Percentiles rank a stretch among this genome's conserved stretches.
Conservation (phyloP, 306 rosid species). For the Begonia loranthoides region DNA sequence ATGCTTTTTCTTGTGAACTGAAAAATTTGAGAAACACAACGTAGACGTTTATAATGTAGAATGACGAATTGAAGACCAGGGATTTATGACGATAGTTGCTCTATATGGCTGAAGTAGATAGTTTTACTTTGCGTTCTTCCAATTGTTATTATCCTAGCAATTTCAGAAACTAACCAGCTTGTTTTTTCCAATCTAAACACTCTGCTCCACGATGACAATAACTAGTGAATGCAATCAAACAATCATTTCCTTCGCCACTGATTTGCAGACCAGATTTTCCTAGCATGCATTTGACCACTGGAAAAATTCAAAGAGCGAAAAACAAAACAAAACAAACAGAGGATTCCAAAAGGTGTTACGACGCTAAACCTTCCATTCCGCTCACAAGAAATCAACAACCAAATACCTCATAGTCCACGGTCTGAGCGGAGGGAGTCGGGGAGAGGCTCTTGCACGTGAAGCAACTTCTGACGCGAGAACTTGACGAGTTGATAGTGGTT, state of each 20-base stretch:
- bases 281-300: neutral
- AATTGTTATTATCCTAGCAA: no score
- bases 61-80: no score
- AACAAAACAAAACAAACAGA: neutral
- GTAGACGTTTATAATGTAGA: no score
- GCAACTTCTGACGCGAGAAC: constrained; percentile 9
- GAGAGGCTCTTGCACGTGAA: constrained; percentile 33
- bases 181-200: neutral
- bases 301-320: neutral
- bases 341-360: no score
- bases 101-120: no score
- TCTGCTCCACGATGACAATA: neutral
- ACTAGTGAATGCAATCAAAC: neutral
- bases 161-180: no score
- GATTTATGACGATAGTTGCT: no score
- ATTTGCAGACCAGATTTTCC: neutral
- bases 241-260: neutral
- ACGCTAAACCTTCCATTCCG: neutral
- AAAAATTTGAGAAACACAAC: no score
- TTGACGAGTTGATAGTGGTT: constrained; percentile 3
- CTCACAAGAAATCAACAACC: neutral
- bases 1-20: no score
- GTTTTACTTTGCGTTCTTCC: no score
- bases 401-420: constrained; percentile 63
- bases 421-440: constrained; percentile 30